Evolutionary conservation across 1,284 basidiomycete species (phyloP), one percentile per base, ranked within the genome.

Genomic region (Sporisorium graminicola): DNA sequence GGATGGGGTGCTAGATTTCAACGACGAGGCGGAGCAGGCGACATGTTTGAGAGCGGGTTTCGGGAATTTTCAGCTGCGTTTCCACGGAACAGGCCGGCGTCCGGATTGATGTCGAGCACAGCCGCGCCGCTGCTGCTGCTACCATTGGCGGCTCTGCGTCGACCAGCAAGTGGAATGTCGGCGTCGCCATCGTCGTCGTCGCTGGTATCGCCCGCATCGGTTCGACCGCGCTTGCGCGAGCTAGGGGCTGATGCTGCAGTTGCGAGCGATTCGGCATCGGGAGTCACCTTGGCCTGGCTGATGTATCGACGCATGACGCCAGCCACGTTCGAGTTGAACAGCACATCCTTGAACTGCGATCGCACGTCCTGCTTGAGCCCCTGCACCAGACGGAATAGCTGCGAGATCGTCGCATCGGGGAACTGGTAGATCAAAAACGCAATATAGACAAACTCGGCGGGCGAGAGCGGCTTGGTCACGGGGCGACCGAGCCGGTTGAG

Each of bases 391-490:
- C 58, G 50, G 50, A 43, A 73, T 12, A 79, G 65, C 44, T 79
- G 65, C 47, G 52, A 42, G 4, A 59, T 44, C 0, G 56, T 62
- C 13, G 70, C 69, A 7, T 65, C 37, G 2, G 64, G 68, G 31
- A 77, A 79, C 51, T 63, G 53, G 64, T 20, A 74, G 65, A 76
- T 69, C 57, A 77, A 20, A 13, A 65, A 63, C 7, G 65, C 74
- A 35, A 69, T 65, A 53, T 71, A 77, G 42, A 77, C 70, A 20
- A 79, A 79, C 27, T 79, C 77, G 58, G 73, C 62, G 3, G 77
- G 77, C 24, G 77, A 57, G 26, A 79, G 58, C 16, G 71, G 71
- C 59, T 77, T 77, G 31, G 10, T 49, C 9, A 58, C 22, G 14
- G 53, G 33, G 4, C 49, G 31, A 6, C 74, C 71, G 14, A 27